Base-by-base conservation (phyloP, 2,329 filamentous ascomycete genomes). In the Colletotrichum somersetense region DNA sequence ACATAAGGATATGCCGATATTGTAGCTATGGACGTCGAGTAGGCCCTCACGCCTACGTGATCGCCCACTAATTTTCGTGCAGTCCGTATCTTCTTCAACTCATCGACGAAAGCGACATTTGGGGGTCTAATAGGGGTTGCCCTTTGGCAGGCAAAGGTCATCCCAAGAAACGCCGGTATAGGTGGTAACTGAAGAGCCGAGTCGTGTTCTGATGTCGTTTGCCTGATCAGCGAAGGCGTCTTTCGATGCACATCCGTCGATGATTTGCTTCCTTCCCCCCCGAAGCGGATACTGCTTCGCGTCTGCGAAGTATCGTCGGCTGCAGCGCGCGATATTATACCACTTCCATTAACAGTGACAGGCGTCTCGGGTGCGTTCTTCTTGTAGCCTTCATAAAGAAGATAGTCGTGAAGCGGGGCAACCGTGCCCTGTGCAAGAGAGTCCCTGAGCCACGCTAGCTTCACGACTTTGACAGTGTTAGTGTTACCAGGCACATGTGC, bases 1-100 rank as follows among this genome's bases (percentile, higher is more conserved):
- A 62, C 68, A 75, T 85, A 82, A 0, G 95, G 94, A 77, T 98
- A 98, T 0, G 96, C 93, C 4, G 93, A 90, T 23, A 99, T 81
- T 0, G 93, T 84, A 7, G 96, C 94, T 75, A 98, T 97, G 16
- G 92, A 91, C 2, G 92, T 95, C 40, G 93, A 95, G 79, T 98
- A 98, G 0, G 96, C 95, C 61, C 94, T 89, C 0, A 95, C 90
- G 2, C 94, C 94, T 71, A 97, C 90, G 58, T 92, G 87, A 76
- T 98, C 95, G 11, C 90, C 89, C 1, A 88, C 91, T 1, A 98
- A 85, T 20, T 89, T 86, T 30, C 96, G 89, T 2, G 91, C 87
- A 2, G 89, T 89, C 57, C 92, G 89, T 75, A 98, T 94, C 71
- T 92, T 91, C 75, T 91, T 89, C 6, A 99, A 86, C 72, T 93